Base-by-base conservation (phyloP, 345 rosid genomes). In the Hirschfeldia incana region DNA sequence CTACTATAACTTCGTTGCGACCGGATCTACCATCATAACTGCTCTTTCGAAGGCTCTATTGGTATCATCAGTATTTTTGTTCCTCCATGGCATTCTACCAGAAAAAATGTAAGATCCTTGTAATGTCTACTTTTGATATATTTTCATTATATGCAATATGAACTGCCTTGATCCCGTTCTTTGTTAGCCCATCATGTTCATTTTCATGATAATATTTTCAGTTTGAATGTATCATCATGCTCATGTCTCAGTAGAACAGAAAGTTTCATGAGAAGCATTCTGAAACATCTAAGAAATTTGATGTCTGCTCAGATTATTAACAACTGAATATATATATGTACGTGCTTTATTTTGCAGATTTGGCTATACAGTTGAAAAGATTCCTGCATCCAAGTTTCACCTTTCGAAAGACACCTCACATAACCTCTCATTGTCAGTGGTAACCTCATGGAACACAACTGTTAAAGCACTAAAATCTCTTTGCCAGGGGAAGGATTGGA, bases 401-500 rank as follows among this genome's bases (percentile, higher is more conserved):
- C 74, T 91, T 27, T 83, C 97, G 6, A 88, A 90, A 73, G 90
- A 89, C 75, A 86, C 82, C 75, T 87, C 93, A 33, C 87, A 46
- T 46, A 66, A 44, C 42, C 72, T 85, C 65, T 89, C 89, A 77
- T 65, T 68, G 59, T 84, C 89, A 79, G 76, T 89, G 74, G 87
- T 88, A 83, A 85, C 95, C 39, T 84, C 82, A 74, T 94, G 97
- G 95, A 91, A 94, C 76, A 58, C 78, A 65, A 79, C 80, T 70
- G 84, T 88, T 53, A 74, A 80, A 75, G 84, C 81, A 77, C 67
- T 92, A 80, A 84, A 79, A 73, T 85, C 90, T 73, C 88, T 92
- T 75, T 89, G 94, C 85, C 86, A 80, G 76, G 98, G 97, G 71
- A 89, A 87, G 69, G 93, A 92, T 68, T 91, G 92, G 92, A 78